These are phyloP conservation scores for Calophaca sinica DNA, from an alignment of 306 rosid genomes.

Conservation along the genomic window DNA sequence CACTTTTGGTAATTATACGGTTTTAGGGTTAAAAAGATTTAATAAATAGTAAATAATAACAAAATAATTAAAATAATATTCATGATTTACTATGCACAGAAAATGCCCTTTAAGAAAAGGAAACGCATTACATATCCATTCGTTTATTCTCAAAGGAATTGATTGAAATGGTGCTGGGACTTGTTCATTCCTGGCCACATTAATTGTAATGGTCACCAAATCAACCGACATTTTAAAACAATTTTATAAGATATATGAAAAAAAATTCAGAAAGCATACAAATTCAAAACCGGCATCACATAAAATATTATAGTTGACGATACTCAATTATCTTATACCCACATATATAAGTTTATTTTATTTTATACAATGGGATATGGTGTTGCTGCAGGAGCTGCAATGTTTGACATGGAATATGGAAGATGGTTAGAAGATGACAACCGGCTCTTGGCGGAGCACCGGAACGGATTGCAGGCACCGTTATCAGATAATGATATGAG, in stretches of 20 bases:
- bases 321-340: neutral
- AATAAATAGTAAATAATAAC: neutral
- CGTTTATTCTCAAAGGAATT: neutral
- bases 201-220: slow-evolving; percentile 30
- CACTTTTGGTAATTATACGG: slow-evolving; percentile 29
- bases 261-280: neutral
- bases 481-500: slow-evolving; percentile 73
- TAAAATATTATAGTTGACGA: no score
- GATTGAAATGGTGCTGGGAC: no score
- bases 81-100: neutral
- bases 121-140: slow-evolving; percentile 34
- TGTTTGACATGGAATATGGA: slow-evolving; percentile 89
- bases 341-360: no score
- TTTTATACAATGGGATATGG: no score
- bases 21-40: neutral
- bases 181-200: slow-evolving; percentile 36
- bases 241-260: no score
- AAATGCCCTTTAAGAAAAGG: slow-evolving; percentile 34
- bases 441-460: slow-evolving; percentile 68
- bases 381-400: slow-evolving; percentile 68
- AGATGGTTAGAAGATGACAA: slow-evolving; percentile 94
- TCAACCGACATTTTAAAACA: slow-evolving; percentile 30
- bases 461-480: slow-evolving; percentile 67
- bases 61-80: neutral
- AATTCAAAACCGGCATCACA: slow-evolving; percentile 25